Conservation (phyloP, 306 rosid species). For the Lupinus albus region DNA sequence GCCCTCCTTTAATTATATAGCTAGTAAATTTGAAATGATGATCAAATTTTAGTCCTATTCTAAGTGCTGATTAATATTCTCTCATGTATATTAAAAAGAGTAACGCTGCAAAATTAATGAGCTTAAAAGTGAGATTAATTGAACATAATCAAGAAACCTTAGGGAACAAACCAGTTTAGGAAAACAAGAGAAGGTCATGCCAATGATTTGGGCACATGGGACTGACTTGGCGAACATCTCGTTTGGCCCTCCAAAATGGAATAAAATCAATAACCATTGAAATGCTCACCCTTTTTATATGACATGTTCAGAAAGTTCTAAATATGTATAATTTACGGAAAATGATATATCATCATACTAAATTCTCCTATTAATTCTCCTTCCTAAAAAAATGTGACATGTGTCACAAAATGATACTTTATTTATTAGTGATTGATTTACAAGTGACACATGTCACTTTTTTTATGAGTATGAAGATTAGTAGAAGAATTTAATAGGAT, state of each 20-base stretch:
- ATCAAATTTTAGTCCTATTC: slow-evolving; percentile 6
- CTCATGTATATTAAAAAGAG: not conserved
- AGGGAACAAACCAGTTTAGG: slow-evolving; percentile 15
- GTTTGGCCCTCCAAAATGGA: slow-evolving; percentile 39
- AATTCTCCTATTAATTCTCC: no score
- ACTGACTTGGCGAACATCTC: slow-evolving; percentile 39
- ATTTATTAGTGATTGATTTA: no score
- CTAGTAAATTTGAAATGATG: slow-evolving; percentile 29
- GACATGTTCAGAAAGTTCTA: no score
- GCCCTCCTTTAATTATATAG: slow-evolving; percentile 25
- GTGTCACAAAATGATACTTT: no score
- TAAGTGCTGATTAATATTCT: not conserved
- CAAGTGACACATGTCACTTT: no score
- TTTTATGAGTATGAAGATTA: no score
- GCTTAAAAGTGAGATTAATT: slow-evolving; percentile 5
- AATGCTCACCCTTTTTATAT: slow-evolving; percentile 38
- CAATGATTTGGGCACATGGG: slow-evolving; percentile 81
- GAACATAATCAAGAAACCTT: slow-evolving; percentile 27
- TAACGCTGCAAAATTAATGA: slow-evolving; percentile 31
- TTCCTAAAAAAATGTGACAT: no score
- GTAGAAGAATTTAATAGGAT: no score
- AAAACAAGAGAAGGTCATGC: slow-evolving; percentile 58
- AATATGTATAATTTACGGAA: not conserved
- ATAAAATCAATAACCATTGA: slow-evolving; percentile 42
- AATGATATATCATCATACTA: no score